Evolutionary conservation across 2,329 filamentous ascomycete species (phyloP).

Genomic region (Cladorrhinum sp.): DNA sequence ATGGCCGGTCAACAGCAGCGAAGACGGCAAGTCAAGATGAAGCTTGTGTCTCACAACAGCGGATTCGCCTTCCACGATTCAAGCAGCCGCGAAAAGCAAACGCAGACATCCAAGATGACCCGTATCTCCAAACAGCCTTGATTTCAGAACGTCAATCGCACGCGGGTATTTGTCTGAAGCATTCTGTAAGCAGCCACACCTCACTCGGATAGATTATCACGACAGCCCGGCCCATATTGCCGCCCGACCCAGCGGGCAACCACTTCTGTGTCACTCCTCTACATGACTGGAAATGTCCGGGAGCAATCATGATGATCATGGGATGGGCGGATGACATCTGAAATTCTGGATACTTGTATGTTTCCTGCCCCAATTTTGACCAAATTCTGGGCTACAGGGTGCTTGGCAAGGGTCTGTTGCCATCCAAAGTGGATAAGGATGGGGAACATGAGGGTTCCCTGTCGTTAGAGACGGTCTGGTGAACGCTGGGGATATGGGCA

Average conservation of each 20-base stretch:
- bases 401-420: conserved; percentile 1
- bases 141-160: conserved; percentile 11
- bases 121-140: conserved; percentile 11
- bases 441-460: conserved; percentile 1
- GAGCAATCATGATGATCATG: no score
- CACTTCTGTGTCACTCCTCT: neutral
- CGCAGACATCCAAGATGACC: conserved; percentile 1
- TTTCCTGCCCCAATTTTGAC: neutral
- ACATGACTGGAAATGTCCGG: neutral
- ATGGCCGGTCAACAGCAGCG: neutral
- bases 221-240: neutral
- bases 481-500: neutral
- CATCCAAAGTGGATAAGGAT: conserved; percentile 7
- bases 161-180: conserved; percentile 10
- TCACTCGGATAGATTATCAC: neutral
- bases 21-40: neutral
- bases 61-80: conserved; percentile 3
- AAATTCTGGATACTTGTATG: neutral
- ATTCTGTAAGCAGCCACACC: neutral
- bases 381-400: neutral
- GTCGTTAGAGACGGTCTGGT: conserved; percentile 2
- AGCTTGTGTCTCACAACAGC: conserved; percentile 1
- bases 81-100: neutral
- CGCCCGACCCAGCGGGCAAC: neutral
- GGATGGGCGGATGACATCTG: no score